Base-by-base conservation (phyloP, 2,329 filamentous ascomycete genomes). In the Apiospora aurea region DNA sequence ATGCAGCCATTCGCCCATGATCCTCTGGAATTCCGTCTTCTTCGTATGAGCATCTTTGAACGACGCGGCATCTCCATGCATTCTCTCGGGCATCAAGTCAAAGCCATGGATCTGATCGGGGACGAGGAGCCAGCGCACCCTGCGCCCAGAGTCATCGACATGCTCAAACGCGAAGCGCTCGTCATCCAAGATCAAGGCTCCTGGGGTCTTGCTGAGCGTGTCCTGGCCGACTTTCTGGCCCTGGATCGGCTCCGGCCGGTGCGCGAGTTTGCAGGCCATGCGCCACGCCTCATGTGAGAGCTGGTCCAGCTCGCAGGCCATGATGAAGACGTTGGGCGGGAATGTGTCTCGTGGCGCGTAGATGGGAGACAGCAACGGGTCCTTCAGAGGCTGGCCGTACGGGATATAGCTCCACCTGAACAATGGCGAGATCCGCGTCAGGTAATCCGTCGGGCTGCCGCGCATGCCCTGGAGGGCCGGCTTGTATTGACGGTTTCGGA, bases 231-330 rank as follows among this genome's bases (percentile, higher is more conserved):
- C 77, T 34, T 72, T 75, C 13, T 79, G 78, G 0, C 75, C 74
- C 6, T 76, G 4, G n/a, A 75, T 26, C 47, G 80, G 77, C n/a
- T 77, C 75, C 13, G 77, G 73, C 34, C 78, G 75, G 0, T 80
- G 81, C 6, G 81, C 81, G 4, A 85, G 72, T 67, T 75, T 78
- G 71, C 78, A 80, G 29, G 81, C 81, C 77, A 84, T 76, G 41
- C 80, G 74, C 81, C 81, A 84, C 11, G 74, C 80, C 76, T 87
- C 86, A 46, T 81, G 78, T 1, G 81, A 82, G 18, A 87, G 75
- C 77, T 85, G 81, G 75, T 88, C 86, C 70, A 85, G 80, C 78
- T 87, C 84, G 18, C 81, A 81, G 0, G 78, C 83, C 8, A 87
- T 73, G 46, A 86, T 75, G 73, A 85, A 87, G 4, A 87, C 78